phyloP scores from a whole-genome alignment of 257 asterid species.

The Anisodus acutangulus region DNA sequence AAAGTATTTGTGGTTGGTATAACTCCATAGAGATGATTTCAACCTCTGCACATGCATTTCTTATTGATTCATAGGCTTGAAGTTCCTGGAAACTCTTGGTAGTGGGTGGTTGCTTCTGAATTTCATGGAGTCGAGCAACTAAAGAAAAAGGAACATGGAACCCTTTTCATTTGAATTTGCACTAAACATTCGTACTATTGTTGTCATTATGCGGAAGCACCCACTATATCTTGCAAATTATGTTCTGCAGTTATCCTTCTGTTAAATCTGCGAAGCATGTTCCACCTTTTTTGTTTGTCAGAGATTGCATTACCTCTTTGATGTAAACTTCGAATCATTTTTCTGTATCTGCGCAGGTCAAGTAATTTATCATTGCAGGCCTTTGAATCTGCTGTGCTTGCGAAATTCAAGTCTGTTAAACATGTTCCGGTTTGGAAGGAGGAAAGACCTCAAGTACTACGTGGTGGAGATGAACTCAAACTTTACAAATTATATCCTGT shows the following conservation, averaged over 20 bases:
- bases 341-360: slow-evolving; percentile 59
- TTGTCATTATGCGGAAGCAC: background rate
- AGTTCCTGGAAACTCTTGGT: background rate
- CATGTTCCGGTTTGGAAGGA: slow-evolving; percentile 84
- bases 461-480: slow-evolving; percentile 70
- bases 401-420: slow-evolving; percentile 62
- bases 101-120: background rate
- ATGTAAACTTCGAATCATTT: slow-evolving; percentile 4
- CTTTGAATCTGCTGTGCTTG: slow-evolving; percentile 56
- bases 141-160: background rate
- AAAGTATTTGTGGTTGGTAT: background rate
- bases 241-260: slow-evolving; percentile 6
- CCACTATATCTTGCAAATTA: background rate
- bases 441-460: slow-evolving; percentile 80
- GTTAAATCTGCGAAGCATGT: background rate
- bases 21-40: background rate
- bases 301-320: background rate
- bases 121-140: background rate
- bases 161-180: slow-evolving; percentile 11
- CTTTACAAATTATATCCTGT: slow-evolving; percentile 74
- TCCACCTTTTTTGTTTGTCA: background rate
- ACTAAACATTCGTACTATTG: background rate
- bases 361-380: slow-evolving; percentile 69
- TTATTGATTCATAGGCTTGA: slow-evolving; percentile 6
- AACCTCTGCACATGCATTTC: background rate